These are phyloP conservation scores for Podila horticola DNA, from an alignment of 192 early-diverging fungal species.

Conservation along the genomic window DNA sequence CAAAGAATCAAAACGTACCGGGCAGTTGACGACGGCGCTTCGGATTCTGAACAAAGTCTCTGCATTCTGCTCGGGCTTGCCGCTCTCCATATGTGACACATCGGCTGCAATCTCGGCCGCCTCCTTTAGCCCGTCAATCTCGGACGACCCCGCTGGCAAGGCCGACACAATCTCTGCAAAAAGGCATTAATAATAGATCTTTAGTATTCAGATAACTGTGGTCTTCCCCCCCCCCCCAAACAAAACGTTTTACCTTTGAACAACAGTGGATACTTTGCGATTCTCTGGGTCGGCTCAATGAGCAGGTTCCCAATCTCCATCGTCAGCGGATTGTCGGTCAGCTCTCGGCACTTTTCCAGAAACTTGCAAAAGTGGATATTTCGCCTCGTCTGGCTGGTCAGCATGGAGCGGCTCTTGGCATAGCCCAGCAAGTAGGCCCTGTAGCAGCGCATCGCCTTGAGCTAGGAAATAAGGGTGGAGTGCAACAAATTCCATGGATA, in stretches of 20 bases:
- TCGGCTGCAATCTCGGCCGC: slow-evolving; percentile 27
- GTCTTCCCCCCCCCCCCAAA: no score
- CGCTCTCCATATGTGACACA: slow-evolving; percentile 32
- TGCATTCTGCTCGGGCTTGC: slow-evolving; percentile 18
- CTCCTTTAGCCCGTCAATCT: slow-evolving; percentile 18
- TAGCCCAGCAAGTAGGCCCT: slow-evolving; percentile 33
- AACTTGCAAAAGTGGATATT: slow-evolving; percentile 3
- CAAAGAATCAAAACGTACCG: neutral
- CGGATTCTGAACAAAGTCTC: slow-evolving; percentile 32
- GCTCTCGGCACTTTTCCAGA: slow-evolving; percentile 18
- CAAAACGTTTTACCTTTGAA: slow-evolving; percentile 27
- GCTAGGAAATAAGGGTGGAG: neutral
- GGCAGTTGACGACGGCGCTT: slow-evolving; percentile 23
- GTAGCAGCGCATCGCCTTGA: slow-evolving; percentile 25
- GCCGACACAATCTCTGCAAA: slow-evolving; percentile 17
- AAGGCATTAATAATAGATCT: no score
- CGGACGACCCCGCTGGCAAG: slow-evolving; percentile 7
- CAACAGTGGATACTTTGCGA: slow-evolving; percentile 34
- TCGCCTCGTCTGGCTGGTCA: slow-evolving; percentile 9
- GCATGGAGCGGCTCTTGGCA: slow-evolving; percentile 1
- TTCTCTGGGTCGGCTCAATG: slow-evolving; percentile 35
- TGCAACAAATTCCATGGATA: neutral
- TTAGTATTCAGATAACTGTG: neutral
- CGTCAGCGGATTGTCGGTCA: neutral
- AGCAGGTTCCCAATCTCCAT: slow-evolving; percentile 19